These are phyloP conservation scores for Cytospora piceicola DNA, from an alignment of 2,329 filamentous ascomycete species.

Conservation along the genomic window DNA sequence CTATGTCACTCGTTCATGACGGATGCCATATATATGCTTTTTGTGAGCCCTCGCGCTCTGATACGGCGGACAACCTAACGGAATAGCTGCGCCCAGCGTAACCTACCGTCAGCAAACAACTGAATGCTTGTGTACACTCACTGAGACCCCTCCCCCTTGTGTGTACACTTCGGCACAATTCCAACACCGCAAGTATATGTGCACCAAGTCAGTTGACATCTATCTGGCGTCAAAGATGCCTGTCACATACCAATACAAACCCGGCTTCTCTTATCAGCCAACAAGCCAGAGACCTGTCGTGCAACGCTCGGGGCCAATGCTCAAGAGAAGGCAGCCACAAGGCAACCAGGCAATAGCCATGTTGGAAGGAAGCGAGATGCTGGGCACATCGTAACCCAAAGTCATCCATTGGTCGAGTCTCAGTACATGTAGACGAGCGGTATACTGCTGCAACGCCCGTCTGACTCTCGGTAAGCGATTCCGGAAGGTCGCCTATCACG, in stretches of 20 bases:
- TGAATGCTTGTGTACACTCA: background rate
- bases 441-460: slow-evolving; percentile 7
- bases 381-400: background rate
- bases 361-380: background rate
- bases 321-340: background rate
- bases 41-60: background rate
- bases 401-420: slow-evolving; percentile 8
- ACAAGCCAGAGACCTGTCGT: background rate
- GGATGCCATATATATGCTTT: background rate
- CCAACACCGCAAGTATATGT: background rate
- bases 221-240: background rate
- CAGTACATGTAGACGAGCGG: background rate
- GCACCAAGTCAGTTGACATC: background rate
- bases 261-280: background rate
- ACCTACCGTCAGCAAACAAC: slow-evolving; percentile 1
- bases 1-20: background rate
- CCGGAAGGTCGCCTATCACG: background rate
- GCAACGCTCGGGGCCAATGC: background rate
- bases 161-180: background rate
- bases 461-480: background rate
- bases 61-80: background rate
- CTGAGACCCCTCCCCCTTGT: background rate
- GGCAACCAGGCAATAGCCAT: background rate
- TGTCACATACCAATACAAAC: background rate
- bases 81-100: background rate